Percentiles rank a stretch among this genome's conserved stretches.
Conservation (phyloP, 2,329 filamentous ascomycete species). For the Epichloe bromicola region DNA sequence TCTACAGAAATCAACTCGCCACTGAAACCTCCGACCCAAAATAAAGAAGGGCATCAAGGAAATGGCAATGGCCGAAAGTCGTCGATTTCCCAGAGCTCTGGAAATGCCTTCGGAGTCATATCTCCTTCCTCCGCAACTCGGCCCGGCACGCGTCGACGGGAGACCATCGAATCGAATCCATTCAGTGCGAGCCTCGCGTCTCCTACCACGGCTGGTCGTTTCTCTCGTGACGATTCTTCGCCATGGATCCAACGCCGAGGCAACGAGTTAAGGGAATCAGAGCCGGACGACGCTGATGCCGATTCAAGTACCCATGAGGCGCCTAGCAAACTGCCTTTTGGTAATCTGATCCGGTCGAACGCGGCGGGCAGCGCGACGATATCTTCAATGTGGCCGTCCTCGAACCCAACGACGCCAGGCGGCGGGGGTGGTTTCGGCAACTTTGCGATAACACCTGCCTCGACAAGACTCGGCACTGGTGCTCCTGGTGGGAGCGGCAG, state of each 20-base stretch:
- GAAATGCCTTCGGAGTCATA: constrained; percentile 52
- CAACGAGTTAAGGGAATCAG: constrained; percentile 40
- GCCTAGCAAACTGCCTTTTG: constrained; percentile 26
- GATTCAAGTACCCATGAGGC: constrained; percentile 18
- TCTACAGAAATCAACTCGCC: constrained; percentile 82
- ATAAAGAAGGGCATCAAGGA: constrained; percentile 47
- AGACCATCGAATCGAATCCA: constrained; percentile 61
- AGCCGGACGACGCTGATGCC: constrained; percentile 37
- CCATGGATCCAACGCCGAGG: constrained; percentile 45
- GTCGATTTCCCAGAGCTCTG: constrained; percentile 62
- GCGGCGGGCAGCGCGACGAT: constrained; percentile 36
- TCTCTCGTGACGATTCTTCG: constrained; percentile 47
- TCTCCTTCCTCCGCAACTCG: constrained; percentile 61
- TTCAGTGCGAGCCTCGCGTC: constrained; percentile 43
- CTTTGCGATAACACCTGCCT: constrained; percentile 56
- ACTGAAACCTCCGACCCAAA: constrained; percentile 72
- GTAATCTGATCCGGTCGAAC: constrained; percentile 39
- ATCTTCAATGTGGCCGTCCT: constrained; percentile 28
- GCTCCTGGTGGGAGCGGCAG: constrained; percentile 64
- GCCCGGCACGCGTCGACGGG: constrained; percentile 67
- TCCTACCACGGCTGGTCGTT: constrained; percentile 45
- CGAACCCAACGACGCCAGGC: constrained; percentile 48
- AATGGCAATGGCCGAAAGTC: constrained; percentile 62
- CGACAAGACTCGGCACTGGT: constrained; percentile 50
- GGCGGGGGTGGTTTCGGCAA: constrained; percentile 77